Base-by-base conservation (phyloP, 805 yeast species). In the Starmerella floricola region DNA sequence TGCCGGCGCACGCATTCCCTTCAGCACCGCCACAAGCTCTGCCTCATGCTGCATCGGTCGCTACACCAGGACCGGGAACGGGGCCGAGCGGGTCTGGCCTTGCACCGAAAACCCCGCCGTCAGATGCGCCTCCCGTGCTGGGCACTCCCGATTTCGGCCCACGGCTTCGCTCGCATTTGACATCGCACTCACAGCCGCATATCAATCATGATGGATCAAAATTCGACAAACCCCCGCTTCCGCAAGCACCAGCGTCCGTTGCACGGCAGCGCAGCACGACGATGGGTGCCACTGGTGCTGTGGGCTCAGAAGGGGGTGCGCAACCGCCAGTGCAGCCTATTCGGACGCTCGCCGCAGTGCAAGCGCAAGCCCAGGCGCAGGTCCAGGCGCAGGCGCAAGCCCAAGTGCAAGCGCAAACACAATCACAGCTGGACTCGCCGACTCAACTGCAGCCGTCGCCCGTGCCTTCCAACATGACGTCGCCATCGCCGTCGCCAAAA, bases 401-500 rank as follows among this genome's bases (percentile, higher is more conserved):
- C 15, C 34, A 34, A 31, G 33, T 20, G 26, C 37, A 28, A 21
- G 33, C 20, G 29, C 26, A 27, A 10, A 10, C n/a, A 31, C 15
- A n/a, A n/a, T n/a, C 34, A n/a, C 18, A 19, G 18, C 34, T 4
- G n/a, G 20, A 16, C 35, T 13, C 34, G 15, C 41, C 26, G 41
- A 21, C 28, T 12, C 17, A 10, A 21, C 21, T 23, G 18, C 10
- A 27, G 11, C 21, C 38, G 6, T 26, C 31, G 31, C 23, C 24
- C 36, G 21, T 38, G 26, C 16, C 35, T 24, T 20, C 35, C 11
- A 20, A 36, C 17, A 19, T 44, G 20, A 45, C 29, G 48, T 37
- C 32, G 21, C 38, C 50, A 38, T 34, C 48, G 44, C 40, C 49
- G 42, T 35, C 49, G 44, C 43, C 52, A 37, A 37, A 38, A 21